Evolutionary conservation across 2,329 filamentous ascomycete genomes (phyloP).

Genomic region (Aureobasidium uvarum): DNA sequence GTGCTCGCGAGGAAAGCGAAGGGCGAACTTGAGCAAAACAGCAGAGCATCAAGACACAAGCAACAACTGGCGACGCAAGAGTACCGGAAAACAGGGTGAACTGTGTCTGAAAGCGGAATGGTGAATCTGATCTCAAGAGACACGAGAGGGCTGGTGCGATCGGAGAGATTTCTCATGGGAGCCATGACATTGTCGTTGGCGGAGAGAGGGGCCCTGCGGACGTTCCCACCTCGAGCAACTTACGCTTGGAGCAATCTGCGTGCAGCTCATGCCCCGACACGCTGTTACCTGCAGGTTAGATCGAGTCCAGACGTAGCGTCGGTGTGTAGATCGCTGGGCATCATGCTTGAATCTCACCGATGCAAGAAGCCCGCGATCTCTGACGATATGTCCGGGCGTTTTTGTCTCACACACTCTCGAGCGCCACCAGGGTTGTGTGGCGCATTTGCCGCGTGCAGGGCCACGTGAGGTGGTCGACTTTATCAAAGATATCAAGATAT

Average conservation of each 20-base stretch:
- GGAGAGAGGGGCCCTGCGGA: constrained; percentile 17
- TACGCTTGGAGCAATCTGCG: background rate
- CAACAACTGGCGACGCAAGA: constrained; percentile 7
- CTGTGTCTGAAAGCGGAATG: constrained; percentile 18
- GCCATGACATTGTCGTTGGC: background rate
- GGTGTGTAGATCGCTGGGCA: constrained; percentile 1
- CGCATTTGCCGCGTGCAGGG: background rate
- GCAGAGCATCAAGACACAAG: constrained; percentile 17
- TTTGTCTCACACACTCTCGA: constrained; percentile 7
- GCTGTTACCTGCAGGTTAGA: constrained; percentile 2
- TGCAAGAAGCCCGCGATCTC: constrained; percentile 11
- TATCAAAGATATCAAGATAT: background rate
- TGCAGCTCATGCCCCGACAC: constrained; percentile 13
- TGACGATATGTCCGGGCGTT: constrained; percentile 12
- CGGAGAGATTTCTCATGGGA: constrained; percentile 18
- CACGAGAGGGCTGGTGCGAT: constrained; percentile 21
- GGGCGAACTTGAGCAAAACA: constrained; percentile 9
- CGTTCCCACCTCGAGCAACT: constrained; percentile 9
- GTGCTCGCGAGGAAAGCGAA: constrained; percentile 12
- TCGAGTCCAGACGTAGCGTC: constrained; percentile 4
- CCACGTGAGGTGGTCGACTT: constrained; percentile 17
- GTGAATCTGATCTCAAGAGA: constrained; percentile 18
- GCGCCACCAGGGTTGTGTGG: constrained; percentile 7
- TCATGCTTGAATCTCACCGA: constrained; percentile 20
- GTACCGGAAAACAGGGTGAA: constrained; percentile 19